Percentiles rank a stretch among this genome's conserved stretches.
These are phyloP conservation scores for Nannizzia gypsea DNA, from an alignment of 2,329 filamentous ascomycete genomes.

Conservation along the genomic window DNA sequence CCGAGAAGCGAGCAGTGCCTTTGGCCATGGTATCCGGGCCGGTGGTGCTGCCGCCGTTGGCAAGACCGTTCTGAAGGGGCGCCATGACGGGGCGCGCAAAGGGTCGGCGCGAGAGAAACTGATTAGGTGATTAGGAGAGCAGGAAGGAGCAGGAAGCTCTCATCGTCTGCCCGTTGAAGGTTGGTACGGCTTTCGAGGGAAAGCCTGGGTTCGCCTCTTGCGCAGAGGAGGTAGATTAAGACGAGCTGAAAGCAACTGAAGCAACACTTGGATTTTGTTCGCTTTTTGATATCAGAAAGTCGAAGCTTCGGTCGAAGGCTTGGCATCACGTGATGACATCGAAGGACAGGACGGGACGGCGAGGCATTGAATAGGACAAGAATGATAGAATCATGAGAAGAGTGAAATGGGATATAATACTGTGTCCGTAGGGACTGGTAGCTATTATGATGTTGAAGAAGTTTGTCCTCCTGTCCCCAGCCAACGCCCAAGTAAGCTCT, in stretches of 20 bases:
- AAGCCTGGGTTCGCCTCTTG: neutral
- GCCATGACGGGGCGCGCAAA: constrained; percentile 24
- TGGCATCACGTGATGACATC: neutral
- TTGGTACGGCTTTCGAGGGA: neutral
- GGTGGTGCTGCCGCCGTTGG: constrained; percentile 41
- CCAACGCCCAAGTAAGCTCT: constrained; percentile 1
- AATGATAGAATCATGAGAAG: neutral
- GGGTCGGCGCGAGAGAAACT: neutral
- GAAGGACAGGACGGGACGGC: neutral
- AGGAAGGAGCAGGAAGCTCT: neutral
- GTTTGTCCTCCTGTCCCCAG: neutral
- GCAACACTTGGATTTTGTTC: neutral
- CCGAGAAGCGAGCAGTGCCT: constrained; percentile 42
- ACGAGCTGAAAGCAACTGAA: neutral
- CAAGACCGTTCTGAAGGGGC: constrained; percentile 40
- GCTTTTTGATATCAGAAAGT: neutral
- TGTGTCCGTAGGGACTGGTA: neutral
- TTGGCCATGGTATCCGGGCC: constrained; percentile 22
- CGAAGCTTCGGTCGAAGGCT: neutral
- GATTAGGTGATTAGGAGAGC: constrained; percentile 1
- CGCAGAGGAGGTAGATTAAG: neutral
- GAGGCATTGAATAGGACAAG: neutral
- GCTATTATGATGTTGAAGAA: neutral
- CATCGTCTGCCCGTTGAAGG: neutral
- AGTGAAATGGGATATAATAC: neutral